Evolutionary conservation across 148 eudicot genomes (phyloP).

Genomic region (Linanthus parryae): DNA sequence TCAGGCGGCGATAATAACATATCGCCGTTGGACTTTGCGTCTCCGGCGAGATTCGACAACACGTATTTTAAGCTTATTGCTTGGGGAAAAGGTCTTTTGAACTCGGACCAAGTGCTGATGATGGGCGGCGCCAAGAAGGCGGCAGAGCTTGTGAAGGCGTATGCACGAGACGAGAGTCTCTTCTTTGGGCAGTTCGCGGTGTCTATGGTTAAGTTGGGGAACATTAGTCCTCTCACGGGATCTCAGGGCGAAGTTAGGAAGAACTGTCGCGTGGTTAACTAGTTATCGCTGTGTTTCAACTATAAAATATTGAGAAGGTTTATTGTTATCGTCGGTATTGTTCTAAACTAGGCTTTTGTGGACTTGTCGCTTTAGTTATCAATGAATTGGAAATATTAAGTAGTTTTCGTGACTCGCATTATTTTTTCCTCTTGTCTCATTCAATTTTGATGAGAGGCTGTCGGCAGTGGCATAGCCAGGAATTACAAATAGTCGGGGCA

Average conservation of each 20-base stretch:
- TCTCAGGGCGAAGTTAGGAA: conserved; percentile 65
- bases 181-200: conserved; percentile 66
- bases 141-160: conserved; percentile 47
- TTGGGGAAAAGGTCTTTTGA: conserved; percentile 72
- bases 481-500: no score
- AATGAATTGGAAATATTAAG: not conserved
- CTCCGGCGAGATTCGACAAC: conserved; percentile 72
- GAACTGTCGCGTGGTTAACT: conserved; percentile 56
- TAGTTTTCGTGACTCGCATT: not conserved
- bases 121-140: conserved; percentile 41
- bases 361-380: not conserved
- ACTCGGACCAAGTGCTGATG: conserved; percentile 63
- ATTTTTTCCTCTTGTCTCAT: no score
- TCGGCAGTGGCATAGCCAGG: no score
- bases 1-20: conserved; percentile 66
- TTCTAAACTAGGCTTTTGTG: not conserved
- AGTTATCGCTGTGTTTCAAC: conserved; percentile 1
- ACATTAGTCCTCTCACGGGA: conserved; percentile 55
- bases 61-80: conserved; percentile 71
- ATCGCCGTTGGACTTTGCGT: conserved; percentile 62
- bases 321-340: not conserved
- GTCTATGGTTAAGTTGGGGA: conserved; percentile 87
- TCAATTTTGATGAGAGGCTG: no score
- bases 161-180: conserved; percentile 44
- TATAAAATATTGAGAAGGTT: not conserved